Evolutionary conservation across 371 early-diverging fungal species (phyloP).

Genomic region (Funneliformis caledonium): DNA sequence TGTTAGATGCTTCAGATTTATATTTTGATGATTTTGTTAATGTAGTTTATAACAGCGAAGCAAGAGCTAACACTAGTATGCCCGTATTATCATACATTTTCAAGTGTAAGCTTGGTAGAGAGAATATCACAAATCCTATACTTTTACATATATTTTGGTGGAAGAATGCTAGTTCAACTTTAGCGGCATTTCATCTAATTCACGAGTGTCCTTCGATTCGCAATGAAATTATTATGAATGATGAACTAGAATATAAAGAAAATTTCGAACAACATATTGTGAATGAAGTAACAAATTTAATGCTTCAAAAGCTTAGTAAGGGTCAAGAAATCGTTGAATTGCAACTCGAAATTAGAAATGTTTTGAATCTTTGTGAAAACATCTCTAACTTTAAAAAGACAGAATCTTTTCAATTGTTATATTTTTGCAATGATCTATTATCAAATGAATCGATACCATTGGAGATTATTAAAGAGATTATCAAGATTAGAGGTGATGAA

Average conservation of each 20-base stretch:
- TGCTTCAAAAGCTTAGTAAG: background rate
- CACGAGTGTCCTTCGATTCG: background rate
- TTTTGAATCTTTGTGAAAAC: constrained; percentile 29
- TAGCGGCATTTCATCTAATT: constrained; percentile 11
- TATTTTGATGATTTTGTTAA: constrained; percentile 36
- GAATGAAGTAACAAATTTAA: background rate
- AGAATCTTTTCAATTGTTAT: background rate
- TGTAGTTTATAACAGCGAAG: constrained; percentile 15
- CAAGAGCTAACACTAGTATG: background rate
- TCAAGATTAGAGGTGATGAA: background rate
- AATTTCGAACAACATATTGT: constrained; percentile 5
- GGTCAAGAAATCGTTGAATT: background rate
- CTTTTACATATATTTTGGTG: constrained; percentile 37
- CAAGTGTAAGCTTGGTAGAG: background rate
- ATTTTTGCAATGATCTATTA: constrained; percentile 32
- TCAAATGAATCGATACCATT: constrained; percentile 16
- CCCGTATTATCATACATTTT: background rate
- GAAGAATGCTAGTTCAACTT: constrained; percentile 1
- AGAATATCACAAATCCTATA: constrained; percentile 25
- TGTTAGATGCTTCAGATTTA: background rate
- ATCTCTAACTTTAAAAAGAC: background rate
- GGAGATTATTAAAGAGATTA: background rate
- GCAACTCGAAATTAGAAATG: constrained; percentile 18
- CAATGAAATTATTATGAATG: background rate
- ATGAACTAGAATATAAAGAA: background rate